Evolutionary conservation across 805 yeast genomes (phyloP), one percentile per base, ranked within the genome.

Genomic region (Komagataella phaffii): DNA sequence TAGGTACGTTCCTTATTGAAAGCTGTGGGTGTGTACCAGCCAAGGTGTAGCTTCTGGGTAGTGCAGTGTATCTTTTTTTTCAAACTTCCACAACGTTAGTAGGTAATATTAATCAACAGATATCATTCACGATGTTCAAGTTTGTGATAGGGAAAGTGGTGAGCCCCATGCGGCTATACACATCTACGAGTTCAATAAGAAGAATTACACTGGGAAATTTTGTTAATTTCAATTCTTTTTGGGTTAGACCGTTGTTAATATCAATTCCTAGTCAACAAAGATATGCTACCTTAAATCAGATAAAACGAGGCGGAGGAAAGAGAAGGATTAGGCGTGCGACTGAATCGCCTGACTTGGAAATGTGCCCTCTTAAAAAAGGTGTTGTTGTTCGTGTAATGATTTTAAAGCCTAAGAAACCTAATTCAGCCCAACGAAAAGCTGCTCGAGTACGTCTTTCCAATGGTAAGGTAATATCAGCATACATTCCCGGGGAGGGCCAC

Each of bases 401-500:
- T 51, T 75, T 90, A 58, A 93, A 93, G 68, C 99, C 99, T 48
- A 93, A 93, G 74, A 93, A 93, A 66, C 99, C 99, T 43, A 93
- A 93, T 72, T 91, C 98, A 47, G 97, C 99, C 17, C 91, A 90
- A 70, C 80, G 99, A 71, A 93, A 93, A 67, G 96, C 95, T 48
- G 89, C 95, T 56, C 85, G 98, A 73, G 98, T 93, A 19, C 79
- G 96, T 68, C 75, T 93, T 55, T 79, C 95, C 8, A 91, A 87
- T 61, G 99, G 98, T 24, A 84, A 83, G 57, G 82, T 87, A 49
- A 79, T 93, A 17, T 83, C 91, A 48, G 96, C 96, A 1, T 90
- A 89, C 65, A 93, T 93, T 53, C 96, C 97, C 14, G 99, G 99
- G 52, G 97, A 93, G 64, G 99, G 99, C 18, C 99, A 93, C 68